Conservation (phyloP, 805 yeast genomes). For the Wickerhamomyces strasburgensis region DNA sequence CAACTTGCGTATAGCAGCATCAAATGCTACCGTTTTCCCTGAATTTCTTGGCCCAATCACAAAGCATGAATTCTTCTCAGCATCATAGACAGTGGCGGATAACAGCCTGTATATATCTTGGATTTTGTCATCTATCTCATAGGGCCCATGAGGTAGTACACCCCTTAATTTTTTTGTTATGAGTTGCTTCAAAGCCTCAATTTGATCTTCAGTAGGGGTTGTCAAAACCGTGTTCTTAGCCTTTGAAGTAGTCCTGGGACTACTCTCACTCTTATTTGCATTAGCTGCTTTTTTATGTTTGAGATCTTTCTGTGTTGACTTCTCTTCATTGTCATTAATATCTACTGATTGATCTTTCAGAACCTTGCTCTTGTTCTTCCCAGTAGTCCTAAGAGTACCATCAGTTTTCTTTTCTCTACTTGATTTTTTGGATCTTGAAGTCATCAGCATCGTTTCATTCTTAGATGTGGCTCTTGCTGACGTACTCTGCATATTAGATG, state of each 20-base stretch:
- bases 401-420: neutral
- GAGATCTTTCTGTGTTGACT: too few relatives aligned
- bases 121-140: conserved; percentile 33
- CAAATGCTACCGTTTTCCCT: conserved; percentile 67
- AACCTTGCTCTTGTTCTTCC: too few relatives aligned
- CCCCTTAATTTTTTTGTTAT: conserved; percentile 28
- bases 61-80: conserved; percentile 78
- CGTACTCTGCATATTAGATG: neutral
- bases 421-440: neutral
- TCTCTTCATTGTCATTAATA: too few relatives aligned
- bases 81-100: conserved; percentile 56
- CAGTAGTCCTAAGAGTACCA: too few relatives aligned
- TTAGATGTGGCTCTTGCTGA: too few relatives aligned
- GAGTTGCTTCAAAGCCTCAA: conserved; percentile 4
- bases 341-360: too few relatives aligned
- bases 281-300: too few relatives aligned
- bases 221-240: too few relatives aligned
- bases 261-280: too few relatives aligned
- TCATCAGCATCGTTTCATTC: too few relatives aligned
- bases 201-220: neutral
- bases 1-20: conserved; percentile 41
- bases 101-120: conserved; percentile 53
- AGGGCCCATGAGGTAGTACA: conserved; percentile 20
- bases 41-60: conserved; percentile 75
- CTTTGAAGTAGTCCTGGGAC: too few relatives aligned